A percentile compares a stretch with the other conserved stretches of the same genome.
Evolutionary conservation across 495 filamentous ascomycete species (phyloP).

Genomic region (Hypoxylon lienhwacheense): DNA sequence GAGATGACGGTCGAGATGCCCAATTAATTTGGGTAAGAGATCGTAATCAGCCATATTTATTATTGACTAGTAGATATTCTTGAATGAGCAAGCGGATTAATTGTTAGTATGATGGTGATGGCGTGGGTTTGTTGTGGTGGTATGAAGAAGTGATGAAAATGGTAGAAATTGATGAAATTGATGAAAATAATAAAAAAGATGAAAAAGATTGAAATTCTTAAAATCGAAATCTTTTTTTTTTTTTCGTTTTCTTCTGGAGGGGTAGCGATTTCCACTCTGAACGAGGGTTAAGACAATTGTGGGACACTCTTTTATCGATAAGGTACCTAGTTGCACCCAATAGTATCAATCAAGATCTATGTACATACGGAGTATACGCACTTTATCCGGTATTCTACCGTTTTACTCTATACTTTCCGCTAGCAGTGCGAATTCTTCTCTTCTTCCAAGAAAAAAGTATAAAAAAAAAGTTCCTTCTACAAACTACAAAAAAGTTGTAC

Average conservation of each 20-base stretch:
- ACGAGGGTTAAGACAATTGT: slow-evolving; percentile 13
- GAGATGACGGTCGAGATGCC: slow-evolving; percentile 92
- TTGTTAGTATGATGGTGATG: background rate
- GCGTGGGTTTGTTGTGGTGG: background rate
- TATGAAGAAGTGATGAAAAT: slow-evolving; percentile 6
- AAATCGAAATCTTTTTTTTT: background rate
- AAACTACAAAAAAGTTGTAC: too few species aligned
- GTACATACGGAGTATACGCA: too few species aligned
- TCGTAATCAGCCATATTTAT: slow-evolving; percentile 76
- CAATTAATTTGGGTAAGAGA: slow-evolving; percentile 83
- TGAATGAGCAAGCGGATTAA: too few species aligned
- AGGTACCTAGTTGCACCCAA: background rate
- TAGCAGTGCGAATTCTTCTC: too few species aligned
- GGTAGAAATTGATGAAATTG: background rate
- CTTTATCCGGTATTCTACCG: slow-evolving; percentile 18
- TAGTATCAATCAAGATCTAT: background rate
- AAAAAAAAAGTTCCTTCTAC: too few species aligned
- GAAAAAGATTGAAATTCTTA: slow-evolving; percentile 4
- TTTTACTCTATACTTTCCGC: too few species aligned
- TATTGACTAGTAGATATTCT: slow-evolving; percentile 16
- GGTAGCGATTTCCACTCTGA: slow-evolving; percentile 1
- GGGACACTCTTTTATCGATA: slow-evolving; percentile 18
- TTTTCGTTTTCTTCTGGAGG: too few species aligned
- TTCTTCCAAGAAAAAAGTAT: too few species aligned
- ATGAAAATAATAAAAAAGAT: slow-evolving; percentile 14